A percentile compares a stretch with the other conserved stretches of the same genome.
Conservation (phyloP, 2,329 filamentous ascomycete genomes). For the Nigrograna mackinnonii region DNA sequence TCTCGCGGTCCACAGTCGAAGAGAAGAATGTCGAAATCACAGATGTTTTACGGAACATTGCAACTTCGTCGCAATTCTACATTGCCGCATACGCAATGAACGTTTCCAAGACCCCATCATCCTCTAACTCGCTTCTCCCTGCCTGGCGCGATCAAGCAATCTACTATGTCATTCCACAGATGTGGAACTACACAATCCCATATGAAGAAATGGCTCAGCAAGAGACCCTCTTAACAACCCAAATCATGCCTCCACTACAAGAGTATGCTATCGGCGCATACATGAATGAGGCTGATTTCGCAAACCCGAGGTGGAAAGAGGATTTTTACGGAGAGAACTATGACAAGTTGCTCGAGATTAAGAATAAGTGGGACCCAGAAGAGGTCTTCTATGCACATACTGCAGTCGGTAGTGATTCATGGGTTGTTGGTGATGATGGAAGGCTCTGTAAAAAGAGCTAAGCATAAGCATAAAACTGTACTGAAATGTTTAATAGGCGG, state of each 20-base stretch:
- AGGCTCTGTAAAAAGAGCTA: conserved; percentile 5
- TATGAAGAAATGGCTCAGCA: conserved; percentile 3
- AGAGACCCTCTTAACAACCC: neutral
- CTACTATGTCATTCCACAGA: conserved; percentile 6
- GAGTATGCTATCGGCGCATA: conserved; percentile 3
- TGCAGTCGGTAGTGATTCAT: conserved; percentile 14
- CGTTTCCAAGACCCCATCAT: conserved; percentile 6
- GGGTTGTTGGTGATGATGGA: conserved; percentile 1
- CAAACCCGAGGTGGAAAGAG: conserved; percentile 4
- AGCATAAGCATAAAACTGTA: too few relatives aligned
- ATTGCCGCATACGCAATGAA: conserved; percentile 7
- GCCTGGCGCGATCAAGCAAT: conserved; percentile 16
- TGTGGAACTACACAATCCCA: conserved; percentile 11
- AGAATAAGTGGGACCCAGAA: conserved; percentile 14
- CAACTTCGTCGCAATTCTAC: conserved; percentile 4
- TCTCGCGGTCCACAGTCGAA: conserved; percentile 10
- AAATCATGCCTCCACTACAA: conserved; percentile 5
- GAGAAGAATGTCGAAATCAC: conserved; percentile 15
- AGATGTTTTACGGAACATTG: conserved; percentile 5
- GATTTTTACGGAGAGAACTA: conserved; percentile 7
- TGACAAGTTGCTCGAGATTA: conserved; percentile 4
- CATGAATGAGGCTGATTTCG: conserved; percentile 12
- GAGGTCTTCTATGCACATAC: conserved; percentile 12
- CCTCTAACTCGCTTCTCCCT: conserved; percentile 15
- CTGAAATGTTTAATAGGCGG: too few relatives aligned